These are phyloP conservation scores for Pyrenopolyporus hunteri DNA, from an alignment of 495 filamentous ascomycete species.

Conservation along the genomic window DNA sequence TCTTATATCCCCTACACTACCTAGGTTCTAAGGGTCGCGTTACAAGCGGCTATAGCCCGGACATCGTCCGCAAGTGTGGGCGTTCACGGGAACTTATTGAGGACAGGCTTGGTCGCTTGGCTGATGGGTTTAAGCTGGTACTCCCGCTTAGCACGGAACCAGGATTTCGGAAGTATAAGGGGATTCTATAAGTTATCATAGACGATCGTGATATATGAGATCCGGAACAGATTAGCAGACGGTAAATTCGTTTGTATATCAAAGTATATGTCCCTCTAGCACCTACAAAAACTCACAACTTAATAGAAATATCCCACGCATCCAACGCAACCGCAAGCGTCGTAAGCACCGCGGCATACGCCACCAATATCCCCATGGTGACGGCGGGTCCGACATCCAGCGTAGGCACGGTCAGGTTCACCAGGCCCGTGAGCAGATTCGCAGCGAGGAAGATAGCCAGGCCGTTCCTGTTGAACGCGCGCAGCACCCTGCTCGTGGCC, in stretches of 20 bases:
- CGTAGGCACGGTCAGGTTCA: conserved; percentile 86
- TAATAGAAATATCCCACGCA: conserved; percentile 73
- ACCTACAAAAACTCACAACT: conserved; percentile 59
- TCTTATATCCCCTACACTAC: too few relatives aligned
- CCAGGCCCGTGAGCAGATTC: conserved; percentile 84
- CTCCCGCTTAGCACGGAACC: too few relatives aligned
- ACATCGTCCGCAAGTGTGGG: too few relatives aligned
- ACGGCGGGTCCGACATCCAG: conserved; percentile 65
- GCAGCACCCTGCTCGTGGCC: conserved; percentile 77
- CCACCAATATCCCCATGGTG: conserved; percentile 76
- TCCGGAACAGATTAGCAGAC: neutral
- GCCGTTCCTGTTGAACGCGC: conserved; percentile 87
- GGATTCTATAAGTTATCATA: too few relatives aligned
- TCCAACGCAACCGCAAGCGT: conserved; percentile 74
- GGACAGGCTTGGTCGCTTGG: too few relatives aligned
- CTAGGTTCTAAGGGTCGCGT: too few relatives aligned
- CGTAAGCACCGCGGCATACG: conserved; percentile 71
- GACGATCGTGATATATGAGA: too few relatives aligned
- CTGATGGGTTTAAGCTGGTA: too few relatives aligned
- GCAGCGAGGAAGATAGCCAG: conserved; percentile 85
- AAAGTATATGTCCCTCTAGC: neutral
- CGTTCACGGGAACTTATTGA: too few relatives aligned
- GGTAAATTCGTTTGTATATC: neutral
- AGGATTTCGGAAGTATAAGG: too few relatives aligned
- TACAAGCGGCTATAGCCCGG: too few relatives aligned